Conservation (phyloP, 768 basidiomycete genomes). For the Boletus rex-veris region DNA sequence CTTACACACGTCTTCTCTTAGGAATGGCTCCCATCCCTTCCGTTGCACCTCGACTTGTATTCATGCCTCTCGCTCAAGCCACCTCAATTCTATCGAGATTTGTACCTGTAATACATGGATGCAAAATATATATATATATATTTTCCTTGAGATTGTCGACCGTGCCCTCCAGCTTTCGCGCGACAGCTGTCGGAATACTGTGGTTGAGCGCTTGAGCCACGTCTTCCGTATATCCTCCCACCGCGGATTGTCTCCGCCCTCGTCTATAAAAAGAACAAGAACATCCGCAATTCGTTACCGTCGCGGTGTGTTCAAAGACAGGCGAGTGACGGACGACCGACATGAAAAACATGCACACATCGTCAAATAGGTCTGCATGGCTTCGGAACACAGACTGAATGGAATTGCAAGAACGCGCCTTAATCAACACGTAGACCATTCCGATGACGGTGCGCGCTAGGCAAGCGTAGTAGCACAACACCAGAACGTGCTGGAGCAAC, state of each 20-base stretch:
- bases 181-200: constrained; percentile 84
- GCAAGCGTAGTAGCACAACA: constrained; percentile 86
- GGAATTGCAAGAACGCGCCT: constrained; percentile 54
- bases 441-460: constrained; percentile 84
- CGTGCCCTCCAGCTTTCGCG: constrained; percentile 82
- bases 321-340: constrained; percentile 88
- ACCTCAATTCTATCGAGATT: constrained; percentile 69
- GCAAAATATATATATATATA: no score
- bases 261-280: constrained; percentile 45
- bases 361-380: constrained; percentile 76
- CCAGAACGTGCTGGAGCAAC: constrained; percentile 75
- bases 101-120: background rate
- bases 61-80: constrained; percentile 64
- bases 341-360: constrained; percentile 86
- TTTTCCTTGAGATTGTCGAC: constrained; percentile 50
- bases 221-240: constrained; percentile 90
- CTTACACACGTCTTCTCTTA: constrained; percentile 29
- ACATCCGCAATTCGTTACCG: constrained; percentile 16
- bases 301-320: constrained; percentile 81
- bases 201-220: constrained; percentile 93
- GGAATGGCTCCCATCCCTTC: constrained; percentile 96
- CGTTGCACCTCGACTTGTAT: constrained; percentile 89
- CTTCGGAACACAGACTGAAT: constrained; percentile 48
- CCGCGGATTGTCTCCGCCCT: constrained; percentile 76
- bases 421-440: constrained; percentile 77